Evolutionary conservation across 345 rosid genomes (phyloP), one percentile per base, ranked within the genome.

Genomic region (Raphanus sativus): DNA sequence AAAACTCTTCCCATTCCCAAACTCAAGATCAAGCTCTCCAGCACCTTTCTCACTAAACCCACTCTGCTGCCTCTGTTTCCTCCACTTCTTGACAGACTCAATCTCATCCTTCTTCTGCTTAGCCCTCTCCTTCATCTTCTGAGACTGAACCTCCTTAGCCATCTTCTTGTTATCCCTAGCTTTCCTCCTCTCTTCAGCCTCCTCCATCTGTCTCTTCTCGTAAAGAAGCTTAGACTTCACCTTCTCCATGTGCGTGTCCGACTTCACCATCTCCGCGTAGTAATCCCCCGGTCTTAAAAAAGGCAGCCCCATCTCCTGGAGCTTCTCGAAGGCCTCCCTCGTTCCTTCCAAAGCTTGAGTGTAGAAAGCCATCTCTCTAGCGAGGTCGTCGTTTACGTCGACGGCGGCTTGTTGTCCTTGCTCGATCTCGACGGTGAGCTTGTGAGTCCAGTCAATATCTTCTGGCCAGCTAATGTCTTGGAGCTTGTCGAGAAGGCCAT

Each of bases 181-280:
- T 80, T 89, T 95, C 86, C 80, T 89, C 66, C 99, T 95, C 88
- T 95, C 96, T 72, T 92, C 91, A 1, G 94, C 78, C 83, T 92
- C 98, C 84, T 89, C 88, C 1, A 86, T 88, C 78, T 79, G 84
- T 69, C 64, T 90, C 90, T 86, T 90, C 84, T 88, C 91, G 0
- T 85, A 66, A 79, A 88, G 52, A 69, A 90, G 94, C 79, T 83
- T 75, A 13, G 86, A 77, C 89, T 91, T 95, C 69, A 92, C 94
- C 64, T 90, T 92, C 85, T 73, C 89, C 97, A 92, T 90, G 69
- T 92, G 93, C 12, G 82, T 50, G 81, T 94, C 96, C 0, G 91
- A 77, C 81, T 92, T 94, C 73, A 87, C 90, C 98, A 92, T 92
- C 85, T 95, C 90, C 0, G 96, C 94, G 15, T 87, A 90, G 78